These are phyloP conservation scores for Endothia cerciana DNA, from an alignment of 2,329 filamentous ascomycete species.

Conservation along the genomic window DNA sequence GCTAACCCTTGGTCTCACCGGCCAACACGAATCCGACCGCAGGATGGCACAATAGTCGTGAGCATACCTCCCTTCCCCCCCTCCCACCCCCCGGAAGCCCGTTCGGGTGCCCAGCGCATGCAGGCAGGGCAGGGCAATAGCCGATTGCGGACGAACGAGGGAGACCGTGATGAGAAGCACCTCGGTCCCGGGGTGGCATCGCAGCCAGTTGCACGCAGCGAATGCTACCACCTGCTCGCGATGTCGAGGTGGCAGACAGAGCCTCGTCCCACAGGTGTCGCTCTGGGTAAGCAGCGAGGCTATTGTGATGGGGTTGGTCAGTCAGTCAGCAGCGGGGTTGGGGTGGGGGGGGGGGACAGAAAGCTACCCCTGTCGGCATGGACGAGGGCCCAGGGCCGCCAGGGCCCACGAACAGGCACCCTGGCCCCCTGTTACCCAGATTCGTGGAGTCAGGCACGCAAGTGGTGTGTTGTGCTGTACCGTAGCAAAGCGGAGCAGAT, in stretches of 20 bases:
- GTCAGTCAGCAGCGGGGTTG: conserved; percentile 1
- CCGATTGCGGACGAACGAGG: background rate
- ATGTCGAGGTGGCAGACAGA: conserved; percentile 7
- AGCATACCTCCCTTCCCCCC: no score
- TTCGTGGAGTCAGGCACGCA: conserved; percentile 1
- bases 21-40: conserved; percentile 1
- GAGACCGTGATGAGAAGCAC: background rate
- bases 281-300: conserved; percentile 16
- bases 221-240: background rate
- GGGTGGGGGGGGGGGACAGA: background rate
- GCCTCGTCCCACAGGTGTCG: conserved; percentile 3
- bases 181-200: background rate
- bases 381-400: conserved; percentile 13
- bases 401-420: conserved; percentile 1
- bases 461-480: background rate
- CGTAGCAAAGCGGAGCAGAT: background rate
- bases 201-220: background rate
- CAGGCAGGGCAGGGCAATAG: background rate
- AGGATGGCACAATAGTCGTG: background rate
- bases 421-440: conserved; percentile 1
- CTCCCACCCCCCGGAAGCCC: no score
- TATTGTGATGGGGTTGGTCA: conserved; percentile 9
- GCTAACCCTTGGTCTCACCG: background rate
- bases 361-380: conserved; percentile 27
- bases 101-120: background rate